Evolutionary conservation across 176 grass and related monocot genomes (phyloP), one percentile per base, ranked within the genome.

Genomic region (Phragmites australis): DNA sequence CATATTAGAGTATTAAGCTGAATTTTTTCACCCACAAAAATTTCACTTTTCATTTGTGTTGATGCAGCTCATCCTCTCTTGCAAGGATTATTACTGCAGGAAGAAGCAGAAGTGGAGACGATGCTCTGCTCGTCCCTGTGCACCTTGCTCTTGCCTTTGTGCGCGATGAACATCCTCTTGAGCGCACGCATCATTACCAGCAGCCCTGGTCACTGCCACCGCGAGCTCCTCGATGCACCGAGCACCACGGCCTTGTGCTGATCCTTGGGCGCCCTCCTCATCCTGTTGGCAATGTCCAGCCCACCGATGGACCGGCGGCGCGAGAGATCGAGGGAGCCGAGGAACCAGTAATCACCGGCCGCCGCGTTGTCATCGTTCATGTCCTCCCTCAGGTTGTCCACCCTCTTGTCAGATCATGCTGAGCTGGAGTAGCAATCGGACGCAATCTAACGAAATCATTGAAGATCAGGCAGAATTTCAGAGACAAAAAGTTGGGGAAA

Each of bases 321-420:
- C 37, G 79, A 48, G 54, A 75, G 81, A 42, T 81, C 81, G 41
- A 54, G 25, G 9, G 87, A 84, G 40, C 49, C 37, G 6, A 57
- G 47, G 63, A 72, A 40, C 14, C 42, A 11, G 43, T 48, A 67
- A 10, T 37, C 25, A 9, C 29, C 29, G 8, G 6, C 6, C 18
- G 27, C 15, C 13, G 21, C 29, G 29, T 84, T 74, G 57, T 79
- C 76, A 81, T 89, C 59, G 81, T 85, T 89, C 31, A 89, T 75
- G 69, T 85, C 76, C 52, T 89, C 87, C 87, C 87, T 84, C 1
- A 89, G 81, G 60, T 68, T 75, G 51, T 89, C 87, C 87, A 89
- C 84, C 87, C 70, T 45, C 75, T 88, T 37, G 34, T 37, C 34
- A 37, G 34, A 37, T 37, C 34, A 37, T 5, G 34, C 34, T 5